Evolutionary conservation across 2,329 filamentous ascomycete species (phyloP).

Genomic region (Drechslerella coelobrocha): DNA sequence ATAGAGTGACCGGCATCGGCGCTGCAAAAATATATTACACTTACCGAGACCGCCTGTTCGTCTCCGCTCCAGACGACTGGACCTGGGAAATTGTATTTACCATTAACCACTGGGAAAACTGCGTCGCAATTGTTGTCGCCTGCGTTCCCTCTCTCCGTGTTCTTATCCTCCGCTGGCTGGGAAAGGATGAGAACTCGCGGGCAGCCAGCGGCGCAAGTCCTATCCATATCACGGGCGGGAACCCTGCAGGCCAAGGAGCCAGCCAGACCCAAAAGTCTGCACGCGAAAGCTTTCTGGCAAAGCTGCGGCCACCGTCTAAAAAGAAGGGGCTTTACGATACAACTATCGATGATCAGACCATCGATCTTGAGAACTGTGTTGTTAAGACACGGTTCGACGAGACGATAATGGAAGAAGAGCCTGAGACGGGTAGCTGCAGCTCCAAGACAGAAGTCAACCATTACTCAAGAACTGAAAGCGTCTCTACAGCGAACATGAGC

Average conservation of each 20-base stretch:
- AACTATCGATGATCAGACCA: conserved; percentile 44
- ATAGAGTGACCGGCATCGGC: conserved; percentile 58
- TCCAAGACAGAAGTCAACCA: conserved; percentile 29
- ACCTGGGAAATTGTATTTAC: conserved; percentile 60
- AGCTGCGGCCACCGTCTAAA: conserved; percentile 24
- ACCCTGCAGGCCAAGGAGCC: background rate
- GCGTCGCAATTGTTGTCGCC: conserved; percentile 59
- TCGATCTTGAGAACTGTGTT: conserved; percentile 40
- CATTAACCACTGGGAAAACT: conserved; percentile 60
- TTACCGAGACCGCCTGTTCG: conserved; percentile 59
- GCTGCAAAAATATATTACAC: conserved; percentile 59
- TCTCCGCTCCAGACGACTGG: conserved; percentile 58
- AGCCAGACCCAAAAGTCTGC: conserved; percentile 28
- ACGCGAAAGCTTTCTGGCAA: conserved; percentile 40
- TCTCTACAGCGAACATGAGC: conserved; percentile 26
- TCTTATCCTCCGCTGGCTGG: conserved; percentile 59
- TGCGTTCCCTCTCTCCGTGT: conserved; percentile 59
- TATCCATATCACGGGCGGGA: conserved; percentile 33
- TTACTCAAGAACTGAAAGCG: conserved; percentile 31
- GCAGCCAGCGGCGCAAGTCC: conserved; percentile 18
- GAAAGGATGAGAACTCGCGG: conserved; percentile 27
- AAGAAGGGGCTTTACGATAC: conserved; percentile 38
- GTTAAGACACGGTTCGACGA: conserved; percentile 29
- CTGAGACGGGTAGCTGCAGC: conserved; percentile 20
- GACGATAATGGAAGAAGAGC: conserved; percentile 37